Base-by-base conservation (phyloP, 352 stramenopile species). In the Phytophthora hybrid region DNA sequence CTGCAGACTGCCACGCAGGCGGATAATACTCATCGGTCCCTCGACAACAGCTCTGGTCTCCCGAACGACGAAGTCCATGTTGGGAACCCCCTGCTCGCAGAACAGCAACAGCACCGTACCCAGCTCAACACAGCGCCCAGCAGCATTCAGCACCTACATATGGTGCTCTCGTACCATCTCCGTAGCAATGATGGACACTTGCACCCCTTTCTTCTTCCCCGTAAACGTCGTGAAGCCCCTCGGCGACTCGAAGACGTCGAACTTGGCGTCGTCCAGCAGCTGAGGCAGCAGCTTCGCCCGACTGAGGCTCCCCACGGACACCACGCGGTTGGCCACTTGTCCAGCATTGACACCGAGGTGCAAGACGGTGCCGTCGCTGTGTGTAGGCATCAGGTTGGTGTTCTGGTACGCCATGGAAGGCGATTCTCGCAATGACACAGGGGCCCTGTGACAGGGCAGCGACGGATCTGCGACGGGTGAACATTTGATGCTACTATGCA, bases 151-250 rank as follows among this genome's bases (percentile, higher is more conserved):
- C 23, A 29, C 1, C 23, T 29, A 29, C 23, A 29, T 29, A 3
- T 29, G 16, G 37, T 44, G 10, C 11, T 44, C 8, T 37, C 63
- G 2, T 57, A 85, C 80, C 87, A 93, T 93, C 29, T 83, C 86
- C 10, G 83, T 93, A 26, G 86, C 77, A 19, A 93, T 54, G 61
- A 93, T 78, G 9, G 83, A 91, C 5, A 93, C 73, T 8, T 68
- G 46, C 4, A 85, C 72, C 21, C 76, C 73, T 19, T 87, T 74
- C 56, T 80, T 80, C 29, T 58, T 72, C 19, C 85, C 85, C 18
- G 87, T 93, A 75, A 88, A 91, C 26, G 80, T 89, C 21, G 71
- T 77, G 71, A 93, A 93, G 52, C 18, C n/a, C n/a, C n/a, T n/a
- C n/a, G n/a, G n/a, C n/a, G n/a, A n/a, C n/a, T n/a, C n/a, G n/a